These are phyloP conservation scores for Sisymbrium altissimum DNA, from an alignment of 345 rosid species.

Conservation along the genomic window DNA sequence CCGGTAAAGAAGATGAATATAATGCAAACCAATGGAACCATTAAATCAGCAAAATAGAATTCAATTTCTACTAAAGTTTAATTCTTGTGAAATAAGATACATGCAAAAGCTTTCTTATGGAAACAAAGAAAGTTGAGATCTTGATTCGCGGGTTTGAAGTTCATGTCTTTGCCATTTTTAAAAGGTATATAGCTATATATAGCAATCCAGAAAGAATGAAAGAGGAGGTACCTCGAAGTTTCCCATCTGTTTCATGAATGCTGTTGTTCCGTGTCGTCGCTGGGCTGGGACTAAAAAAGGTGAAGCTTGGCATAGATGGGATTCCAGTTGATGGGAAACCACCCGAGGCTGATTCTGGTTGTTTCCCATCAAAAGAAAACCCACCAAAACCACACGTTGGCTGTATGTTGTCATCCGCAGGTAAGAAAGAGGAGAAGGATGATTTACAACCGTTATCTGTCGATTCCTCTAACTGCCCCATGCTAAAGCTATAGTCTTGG, in stretches of 20 bases:
- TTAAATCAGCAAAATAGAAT: too few relatives aligned
- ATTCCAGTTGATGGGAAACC: constrained; percentile 40
- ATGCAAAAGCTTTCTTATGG: background rate
- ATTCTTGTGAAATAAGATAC: background rate
- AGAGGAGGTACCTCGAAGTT: constrained; percentile 40
- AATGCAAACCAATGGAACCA: too few relatives aligned
- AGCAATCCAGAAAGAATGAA: background rate
- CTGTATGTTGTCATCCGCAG: constrained; percentile 28
- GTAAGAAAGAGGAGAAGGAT: constrained; percentile 55
- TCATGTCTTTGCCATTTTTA: background rate
- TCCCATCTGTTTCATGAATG: constrained; percentile 23
- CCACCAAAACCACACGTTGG: constrained; percentile 31
- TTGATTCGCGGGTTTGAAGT: background rate
- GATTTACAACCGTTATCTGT: constrained; percentile 43
- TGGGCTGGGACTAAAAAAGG: constrained; percentile 51
- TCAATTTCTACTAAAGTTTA: background rate
- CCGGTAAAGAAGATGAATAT: background rate
- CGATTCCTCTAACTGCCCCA: constrained; percentile 33
- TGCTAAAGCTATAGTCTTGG: constrained; percentile 62
- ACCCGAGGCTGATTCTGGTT: constrained; percentile 34
- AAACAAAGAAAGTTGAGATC: background rate
- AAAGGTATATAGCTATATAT: background rate
- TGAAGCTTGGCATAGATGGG: constrained; percentile 67
- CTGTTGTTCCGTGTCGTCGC: constrained; percentile 22
- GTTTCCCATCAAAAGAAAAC: constrained; percentile 52